Conservation (phyloP, 176 grass and related monocot species). For the Musa itinerans region DNA sequence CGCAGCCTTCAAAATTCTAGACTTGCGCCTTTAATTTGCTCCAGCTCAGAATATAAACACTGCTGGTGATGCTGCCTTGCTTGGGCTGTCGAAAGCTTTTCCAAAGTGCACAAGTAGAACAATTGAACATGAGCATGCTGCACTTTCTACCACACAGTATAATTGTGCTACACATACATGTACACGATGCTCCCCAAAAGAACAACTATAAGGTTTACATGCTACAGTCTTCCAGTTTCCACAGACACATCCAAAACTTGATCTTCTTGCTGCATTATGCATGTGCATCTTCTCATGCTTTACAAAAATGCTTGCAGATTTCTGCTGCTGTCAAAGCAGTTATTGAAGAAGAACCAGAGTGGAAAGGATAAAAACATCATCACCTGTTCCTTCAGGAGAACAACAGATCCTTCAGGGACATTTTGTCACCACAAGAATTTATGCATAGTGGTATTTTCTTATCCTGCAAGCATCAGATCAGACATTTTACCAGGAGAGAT, state of each 20-base stretch:
- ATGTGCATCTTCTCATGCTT: not conserved
- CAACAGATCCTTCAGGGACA: not conserved
- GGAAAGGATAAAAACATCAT: not conserved
- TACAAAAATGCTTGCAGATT: not conserved
- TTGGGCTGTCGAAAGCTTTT: not conserved
- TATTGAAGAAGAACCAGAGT: not conserved
- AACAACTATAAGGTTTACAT: not conserved
- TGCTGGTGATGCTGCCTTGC: not conserved
- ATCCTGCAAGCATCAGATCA: too few species aligned
- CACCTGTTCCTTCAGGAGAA: not conserved
- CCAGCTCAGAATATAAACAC: not conserved
- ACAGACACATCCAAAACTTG: not conserved
- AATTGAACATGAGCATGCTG: not conserved
- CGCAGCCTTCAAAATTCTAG: not conserved
- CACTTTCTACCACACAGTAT: not conserved
- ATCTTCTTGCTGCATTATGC: not conserved
- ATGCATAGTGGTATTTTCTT: too few species aligned
- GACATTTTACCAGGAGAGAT: too few species aligned
- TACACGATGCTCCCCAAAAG: not conserved
- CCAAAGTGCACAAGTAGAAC: not conserved
- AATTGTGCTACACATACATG: not conserved
- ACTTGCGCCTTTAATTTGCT: not conserved
- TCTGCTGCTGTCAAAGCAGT: not conserved
- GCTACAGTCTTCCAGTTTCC: not conserved
- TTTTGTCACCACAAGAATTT: not conserved